A percentile compares a stretch with the other conserved stretches of the same genome.
These are phyloP conservation scores for Boletus vinaceobasis DNA, from an alignment of 768 basidiomycete genomes.

Conservation along the genomic window DNA sequence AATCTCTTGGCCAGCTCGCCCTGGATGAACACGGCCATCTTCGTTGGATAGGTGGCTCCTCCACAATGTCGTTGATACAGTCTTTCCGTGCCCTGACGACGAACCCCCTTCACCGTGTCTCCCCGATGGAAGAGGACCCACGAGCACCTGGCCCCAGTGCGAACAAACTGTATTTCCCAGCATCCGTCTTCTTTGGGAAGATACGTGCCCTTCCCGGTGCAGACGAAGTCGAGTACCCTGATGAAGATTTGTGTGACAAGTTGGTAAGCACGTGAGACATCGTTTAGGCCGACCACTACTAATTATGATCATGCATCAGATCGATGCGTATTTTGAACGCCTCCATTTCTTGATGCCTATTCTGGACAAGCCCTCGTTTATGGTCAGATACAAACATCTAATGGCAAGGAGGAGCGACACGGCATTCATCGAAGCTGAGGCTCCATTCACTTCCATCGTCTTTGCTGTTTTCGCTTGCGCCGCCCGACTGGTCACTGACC, in stretches of 20 bases:
- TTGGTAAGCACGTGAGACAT: slow-evolving; percentile 50
- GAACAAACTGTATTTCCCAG: slow-evolving; percentile 86
- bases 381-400: slow-evolving; percentile 63
- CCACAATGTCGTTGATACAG: slow-evolving; percentile 88
- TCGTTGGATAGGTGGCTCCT: slow-evolving; percentile 90
- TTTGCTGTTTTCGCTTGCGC: slow-evolving; percentile 92
- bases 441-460: slow-evolving; percentile 75
- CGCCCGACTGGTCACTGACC: slow-evolving; percentile 73
- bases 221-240: slow-evolving; percentile 86
- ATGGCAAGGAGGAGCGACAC: slow-evolving; percentile 68
- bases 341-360: slow-evolving; percentile 89
- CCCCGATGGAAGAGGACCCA: slow-evolving; percentile 82
- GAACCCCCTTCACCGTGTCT: slow-evolving; percentile 70
- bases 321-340: slow-evolving; percentile 82
- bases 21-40: slow-evolving; percentile 87
- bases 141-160: slow-evolving; percentile 73
- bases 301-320: slow-evolving; percentile 42
- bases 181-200: slow-evolving; percentile 84
- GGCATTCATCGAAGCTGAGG: slow-evolving; percentile 52
- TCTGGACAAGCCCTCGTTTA: slow-evolving; percentile 81
- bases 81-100: slow-evolving; percentile 77
- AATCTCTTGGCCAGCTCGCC: slow-evolving; percentile 84
- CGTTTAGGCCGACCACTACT: slow-evolving; percentile 13
- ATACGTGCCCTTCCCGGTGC: slow-evolving; percentile 75
- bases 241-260: slow-evolving; percentile 82